Evolutionary conservation across 257 asterid species (phyloP).

Genomic region (Petunia secreta): DNA sequence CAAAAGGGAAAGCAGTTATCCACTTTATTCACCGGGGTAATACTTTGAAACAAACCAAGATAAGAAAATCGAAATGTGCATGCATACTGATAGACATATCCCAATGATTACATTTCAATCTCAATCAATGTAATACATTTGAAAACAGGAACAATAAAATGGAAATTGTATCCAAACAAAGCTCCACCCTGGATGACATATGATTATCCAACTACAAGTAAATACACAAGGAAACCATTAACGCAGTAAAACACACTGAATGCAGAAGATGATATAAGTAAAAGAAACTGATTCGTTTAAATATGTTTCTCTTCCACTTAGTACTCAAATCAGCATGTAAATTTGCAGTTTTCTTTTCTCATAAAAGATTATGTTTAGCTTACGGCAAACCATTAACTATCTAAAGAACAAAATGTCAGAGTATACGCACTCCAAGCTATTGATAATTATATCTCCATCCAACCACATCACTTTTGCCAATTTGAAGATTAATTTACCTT

Average conservation of each 20-base stretch:
- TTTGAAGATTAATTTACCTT: not conserved
- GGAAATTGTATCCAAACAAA: not conserved
- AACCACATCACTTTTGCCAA: not conserved
- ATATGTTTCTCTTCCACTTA: not conserved
- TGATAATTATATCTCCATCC: not conserved
- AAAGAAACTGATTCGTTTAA: slow-evolving; percentile 8
- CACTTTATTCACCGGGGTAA: not conserved
- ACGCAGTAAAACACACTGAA: not conserved
- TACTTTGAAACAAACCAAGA: slow-evolving; percentile 19
- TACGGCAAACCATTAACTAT: not conserved
- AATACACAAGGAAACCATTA: slow-evolving; percentile 9
- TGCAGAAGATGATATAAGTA: not conserved
- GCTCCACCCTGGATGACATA: not conserved
- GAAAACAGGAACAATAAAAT: not conserved
- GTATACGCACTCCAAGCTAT: not conserved
- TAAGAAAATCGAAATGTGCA: not conserved
- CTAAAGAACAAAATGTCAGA: not conserved
- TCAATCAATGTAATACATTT: not conserved
- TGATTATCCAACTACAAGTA: slow-evolving; percentile 17
- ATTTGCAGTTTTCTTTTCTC: not conserved
- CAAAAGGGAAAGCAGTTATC: not conserved
- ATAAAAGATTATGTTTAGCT: not conserved
- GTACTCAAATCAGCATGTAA: not conserved
- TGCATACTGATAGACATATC: not conserved
- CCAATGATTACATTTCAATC: not conserved